phyloP scores from a whole-genome alignment of 2,329 filamentous ascomycete species.

The Botrytis galanthina region DNA sequence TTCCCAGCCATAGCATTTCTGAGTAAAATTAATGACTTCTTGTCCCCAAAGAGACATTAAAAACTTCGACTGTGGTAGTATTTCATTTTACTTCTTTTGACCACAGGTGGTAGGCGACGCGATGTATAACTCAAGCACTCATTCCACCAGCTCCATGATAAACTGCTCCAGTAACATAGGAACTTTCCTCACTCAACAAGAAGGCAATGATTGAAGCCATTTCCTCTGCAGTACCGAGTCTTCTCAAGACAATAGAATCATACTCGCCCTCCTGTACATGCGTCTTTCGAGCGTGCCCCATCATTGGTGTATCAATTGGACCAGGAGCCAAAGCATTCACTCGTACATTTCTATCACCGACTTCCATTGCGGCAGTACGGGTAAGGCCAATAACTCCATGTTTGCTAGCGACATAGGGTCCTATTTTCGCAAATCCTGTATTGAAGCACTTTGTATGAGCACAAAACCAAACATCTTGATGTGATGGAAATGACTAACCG shows the following conservation, averaged over 20 bases:
- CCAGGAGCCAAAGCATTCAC: conserved; percentile 38
- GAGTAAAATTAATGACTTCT: neutral
- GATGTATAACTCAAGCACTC: conserved; percentile 25
- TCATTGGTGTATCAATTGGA: conserved; percentile 50
- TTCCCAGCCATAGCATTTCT: neutral
- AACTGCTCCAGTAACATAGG: conserved; percentile 34
- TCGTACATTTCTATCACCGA: conserved; percentile 41
- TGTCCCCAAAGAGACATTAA: rapidly evolving
- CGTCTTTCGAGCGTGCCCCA: conserved; percentile 39
- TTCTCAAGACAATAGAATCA: conserved; percentile 41
- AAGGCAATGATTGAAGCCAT: conserved; percentile 45
- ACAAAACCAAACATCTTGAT: neutral
- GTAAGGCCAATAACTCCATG: conserved; percentile 44
- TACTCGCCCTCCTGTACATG: conserved; percentile 34
- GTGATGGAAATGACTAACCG: conserved; percentile 34
- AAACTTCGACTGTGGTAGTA: no score
- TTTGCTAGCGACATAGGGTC: conserved; percentile 37
- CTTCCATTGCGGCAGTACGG: conserved; percentile 34
- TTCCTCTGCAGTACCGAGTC: conserved; percentile 49
- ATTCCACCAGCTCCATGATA: conserved; percentile 36
- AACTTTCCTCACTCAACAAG: conserved; percentile 42
- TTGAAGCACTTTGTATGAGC: conserved; percentile 33
- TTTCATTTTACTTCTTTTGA: neutral
- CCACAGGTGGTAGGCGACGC: rapidly evolving
- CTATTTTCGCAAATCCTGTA: conserved; percentile 36